A percentile compares a stretch with the other conserved stretches of the same genome.
These are phyloP conservation scores for Plasmodium knowlesi DNA, from an alignment of 169 alveolate species.

Conservation along the genomic window DNA sequence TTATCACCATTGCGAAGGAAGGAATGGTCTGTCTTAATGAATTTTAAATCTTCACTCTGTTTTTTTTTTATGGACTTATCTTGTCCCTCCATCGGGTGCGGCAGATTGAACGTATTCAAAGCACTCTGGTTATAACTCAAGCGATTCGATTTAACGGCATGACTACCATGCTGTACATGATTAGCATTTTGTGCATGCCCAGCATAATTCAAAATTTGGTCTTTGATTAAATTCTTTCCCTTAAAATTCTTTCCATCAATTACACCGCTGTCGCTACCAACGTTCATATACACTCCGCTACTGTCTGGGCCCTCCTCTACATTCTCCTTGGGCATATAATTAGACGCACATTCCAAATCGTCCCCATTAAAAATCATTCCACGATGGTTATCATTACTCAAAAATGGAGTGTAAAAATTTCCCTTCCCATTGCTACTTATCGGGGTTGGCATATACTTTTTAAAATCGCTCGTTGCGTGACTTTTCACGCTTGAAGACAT, in stretches of 20 bases:
- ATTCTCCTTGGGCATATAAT: neutral
- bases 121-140: neutral
- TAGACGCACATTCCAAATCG: neutral
- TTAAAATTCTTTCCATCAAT: neutral
- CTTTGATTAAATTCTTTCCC: neutral
- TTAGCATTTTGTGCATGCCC: neutral
- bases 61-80: neutral
- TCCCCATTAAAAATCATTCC: neutral
- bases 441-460: neutral
- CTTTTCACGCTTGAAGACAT: neutral
- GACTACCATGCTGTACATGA: neutral
- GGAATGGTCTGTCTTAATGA: neutral
- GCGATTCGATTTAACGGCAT: neutral
- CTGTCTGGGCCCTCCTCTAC: neutral
- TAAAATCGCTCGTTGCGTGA: neutral
- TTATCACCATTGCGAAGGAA: neutral
- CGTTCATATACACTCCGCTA: neutral
- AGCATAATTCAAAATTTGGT: neutral
- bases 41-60: constrained; percentile 4
- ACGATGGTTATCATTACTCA: neutral
- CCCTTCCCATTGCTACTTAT: neutral
- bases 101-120: neutral
- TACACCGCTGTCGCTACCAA: neutral
- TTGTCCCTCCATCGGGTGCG: neutral
- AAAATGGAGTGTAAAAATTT: neutral